Evolutionary conservation across 2,329 filamentous ascomycete species (phyloP).

Genomic region (Paecilomyces variotii): DNA sequence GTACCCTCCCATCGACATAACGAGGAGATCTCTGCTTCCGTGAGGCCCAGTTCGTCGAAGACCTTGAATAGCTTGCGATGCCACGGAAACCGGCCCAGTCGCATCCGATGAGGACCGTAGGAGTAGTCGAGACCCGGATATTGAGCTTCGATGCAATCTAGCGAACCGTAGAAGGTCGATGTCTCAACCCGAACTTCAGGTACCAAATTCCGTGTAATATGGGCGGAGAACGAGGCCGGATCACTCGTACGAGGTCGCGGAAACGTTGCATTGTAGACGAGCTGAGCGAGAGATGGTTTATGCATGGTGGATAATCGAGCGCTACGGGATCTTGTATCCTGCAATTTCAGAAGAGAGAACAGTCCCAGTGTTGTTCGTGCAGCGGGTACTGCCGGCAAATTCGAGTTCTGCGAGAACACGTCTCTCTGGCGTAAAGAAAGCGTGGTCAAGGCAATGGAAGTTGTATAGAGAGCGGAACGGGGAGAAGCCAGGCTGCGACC

Average conservation of each 20-base stretch:
- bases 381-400: neutral
- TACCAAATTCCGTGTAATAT: slow-evolving; percentile 54
- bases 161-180: slow-evolving; percentile 54
- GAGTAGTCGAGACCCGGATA: slow-evolving; percentile 61
- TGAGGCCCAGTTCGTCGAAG: slow-evolving; percentile 53
- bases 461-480: neutral
- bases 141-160: slow-evolving; percentile 57
- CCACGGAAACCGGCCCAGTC: slow-evolving; percentile 54
- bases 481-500: neutral
- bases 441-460: neutral
- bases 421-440: neutral
- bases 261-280: slow-evolving; percentile 53
- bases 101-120: slow-evolving; percentile 53
- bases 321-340: neutral
- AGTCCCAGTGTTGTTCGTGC: neutral
- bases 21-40: slow-evolving; percentile 51
- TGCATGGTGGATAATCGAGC: slow-evolving; percentile 41
- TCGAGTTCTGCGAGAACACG: neutral
- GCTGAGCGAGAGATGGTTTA: slow-evolving; percentile 50
- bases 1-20: slow-evolving; percentile 54
- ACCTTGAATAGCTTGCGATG: slow-evolving; percentile 53
- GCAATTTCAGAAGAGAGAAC: neutral
- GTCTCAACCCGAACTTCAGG: slow-evolving; percentile 59
- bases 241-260: slow-evolving; percentile 50
- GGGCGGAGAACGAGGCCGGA: slow-evolving; percentile 50